These are phyloP conservation scores for Macrophomina pseudophaseolina DNA, from an alignment of 2,329 filamentous ascomycete species.

Conservation along the genomic window DNA sequence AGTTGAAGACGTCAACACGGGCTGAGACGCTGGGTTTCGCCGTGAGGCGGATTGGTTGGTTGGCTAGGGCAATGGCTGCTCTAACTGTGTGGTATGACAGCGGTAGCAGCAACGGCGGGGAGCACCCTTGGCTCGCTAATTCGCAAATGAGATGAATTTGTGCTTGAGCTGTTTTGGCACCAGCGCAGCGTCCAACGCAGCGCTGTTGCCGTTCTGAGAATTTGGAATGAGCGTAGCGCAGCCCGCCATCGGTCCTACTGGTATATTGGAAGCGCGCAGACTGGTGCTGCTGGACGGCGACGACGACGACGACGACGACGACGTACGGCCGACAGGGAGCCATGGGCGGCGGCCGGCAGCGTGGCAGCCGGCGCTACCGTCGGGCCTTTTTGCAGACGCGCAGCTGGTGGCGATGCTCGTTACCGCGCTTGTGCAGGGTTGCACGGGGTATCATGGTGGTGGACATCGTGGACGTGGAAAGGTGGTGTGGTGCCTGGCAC, in stretches of 20 bases:
- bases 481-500: slow-evolving; percentile 11
- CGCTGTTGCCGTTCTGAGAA: background rate
- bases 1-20: slow-evolving; percentile 3
- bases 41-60: slow-evolving; percentile 16
- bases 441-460: background rate
- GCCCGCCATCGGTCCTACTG: slow-evolving; percentile 9
- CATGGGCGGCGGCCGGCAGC: background rate
- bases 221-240: slow-evolving; percentile 16
- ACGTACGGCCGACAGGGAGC: slow-evolving; percentile 14
- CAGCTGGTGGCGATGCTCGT: slow-evolving; percentile 7
- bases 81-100: slow-evolving; percentile 21
- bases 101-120: slow-evolving; percentile 12
- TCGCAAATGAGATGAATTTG: slow-evolving; percentile 15
- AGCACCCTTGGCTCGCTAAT: slow-evolving; percentile 5
- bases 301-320: no score
- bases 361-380: slow-evolving; percentile 20
- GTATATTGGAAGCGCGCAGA: background rate
- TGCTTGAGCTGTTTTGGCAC: background rate
- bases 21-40: slow-evolving; percentile 25
- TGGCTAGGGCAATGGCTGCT: background rate
- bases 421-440: slow-evolving; percentile 1
- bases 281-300: no score
- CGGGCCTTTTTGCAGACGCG: slow-evolving; percentile 7
- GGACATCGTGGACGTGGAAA: no score
- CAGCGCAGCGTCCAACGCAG: background rate